Base-by-base conservation (phyloP, 2,329 filamentous ascomycete species). In the Hymenoscyphus repandus region DNA sequence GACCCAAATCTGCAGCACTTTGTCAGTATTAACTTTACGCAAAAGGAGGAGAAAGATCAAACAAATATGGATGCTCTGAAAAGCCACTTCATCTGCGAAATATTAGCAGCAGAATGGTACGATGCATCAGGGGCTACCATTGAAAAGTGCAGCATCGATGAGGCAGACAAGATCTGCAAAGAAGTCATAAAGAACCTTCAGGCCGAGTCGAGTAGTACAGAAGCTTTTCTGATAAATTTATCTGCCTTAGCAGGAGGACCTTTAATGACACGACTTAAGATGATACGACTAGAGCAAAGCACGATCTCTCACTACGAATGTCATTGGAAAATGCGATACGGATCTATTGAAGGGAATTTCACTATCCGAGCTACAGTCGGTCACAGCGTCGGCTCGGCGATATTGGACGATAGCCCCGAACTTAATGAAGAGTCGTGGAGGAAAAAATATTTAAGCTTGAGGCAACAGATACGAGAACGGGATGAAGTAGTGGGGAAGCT, bases 11-110 rank as follows among this genome's bases (percentile, higher is more conserved):
- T 61, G 13, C 47, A 58, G 47, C 52, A 58, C 17, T 62, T 60
- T 38, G 60, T 66, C n/a, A 61, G 50, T 45, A 56, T 63, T 42
- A 51, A 51, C 22, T 66, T 62, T 52, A 61, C 58, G 13, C 64
- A 66, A 33, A 64, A 63, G 2, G 56, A 58, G 39, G 58, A 59
- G 42, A 53, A 52, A 27, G 65, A 66, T 43, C 59, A 73, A 33
- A 81, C 76, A 9, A 80, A 83, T 55, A 69, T 79, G n/a, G 74
- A 77, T 54, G 71, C 71, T n/a, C 64, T 83, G n/a, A 72, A 82
- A 48, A 71, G 70, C 33, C 74, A 77, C 52, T 77, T 84, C 52
- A 70, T 77, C 2, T 72, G 74, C 30, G 72, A 74, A 36, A 67
- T 80, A 12, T 65, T 77, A 3, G 68, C 70, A 2, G 76, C 73